Evolutionary conservation across 2,329 filamentous ascomycete species (phyloP), one percentile per base, ranked within the genome.

Genomic region (Thermomyces lanuginosus): DNA sequence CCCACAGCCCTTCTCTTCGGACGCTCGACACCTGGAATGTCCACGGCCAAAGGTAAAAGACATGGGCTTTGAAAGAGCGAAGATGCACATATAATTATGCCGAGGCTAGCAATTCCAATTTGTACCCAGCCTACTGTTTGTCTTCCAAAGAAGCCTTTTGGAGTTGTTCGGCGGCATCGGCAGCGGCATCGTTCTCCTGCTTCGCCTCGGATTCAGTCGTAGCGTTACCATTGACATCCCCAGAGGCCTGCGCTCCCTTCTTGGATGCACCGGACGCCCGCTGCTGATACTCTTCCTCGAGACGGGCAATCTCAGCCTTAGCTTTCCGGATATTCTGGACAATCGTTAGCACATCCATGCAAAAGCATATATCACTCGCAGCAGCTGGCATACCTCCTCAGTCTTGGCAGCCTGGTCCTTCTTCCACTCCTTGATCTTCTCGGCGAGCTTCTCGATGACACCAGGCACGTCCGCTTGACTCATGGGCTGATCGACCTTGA

Each of bases 291-390:
- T 93, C 86, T 30, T 66, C 60, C 41, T 75, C 70, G 22, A 95
- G 70, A 41, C 75, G 74, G 50, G 84, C 81, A 36, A 98, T 91
- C 56, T 93, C 83, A 57, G 86, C 86, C 64, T 92, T 78, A 35
- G 89, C 89, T 59, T 93, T 92, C 37, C 82, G 80, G 35, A 95
- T 76, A 65, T 98, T 98, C 89, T 95, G 45, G 15, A 59, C 46
- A 32, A 39, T 37, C 28, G 31, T 39, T 33, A 45, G 38, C 33
- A 36, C 13, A n/a, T 22, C 16, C 36, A 27, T 31, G 32, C 16
- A 26, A 15, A 9, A 4, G 16, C 3, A 20, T 2, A 12, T 4
- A 32, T 10, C 17, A 22, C 16, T n/a, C 10, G 12, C 19, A n/a
- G 5, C 20, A 24, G 8, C 20, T 18, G 39, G 59, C 76, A 64